Conservation (phyloP, 495 filamentous ascomycete species). For the Paragyromitra xinjiangensis region DNA sequence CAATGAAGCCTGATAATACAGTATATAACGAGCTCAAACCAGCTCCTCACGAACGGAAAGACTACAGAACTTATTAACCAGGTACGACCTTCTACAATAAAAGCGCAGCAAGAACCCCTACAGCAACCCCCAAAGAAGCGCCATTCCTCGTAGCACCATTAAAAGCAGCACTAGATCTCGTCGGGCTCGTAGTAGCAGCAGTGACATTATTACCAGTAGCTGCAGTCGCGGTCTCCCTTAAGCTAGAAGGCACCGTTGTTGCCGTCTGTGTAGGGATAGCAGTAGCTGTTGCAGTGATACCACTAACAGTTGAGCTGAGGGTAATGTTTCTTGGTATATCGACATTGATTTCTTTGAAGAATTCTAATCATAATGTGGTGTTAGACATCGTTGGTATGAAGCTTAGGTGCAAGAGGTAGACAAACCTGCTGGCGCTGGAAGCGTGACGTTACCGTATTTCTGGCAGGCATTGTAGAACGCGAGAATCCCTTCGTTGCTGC, state of each 20-base stretch:
- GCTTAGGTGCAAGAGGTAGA: background rate
- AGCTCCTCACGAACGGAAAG: background rate
- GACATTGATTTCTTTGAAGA: constrained; percentile 25
- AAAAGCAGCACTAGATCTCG: background rate
- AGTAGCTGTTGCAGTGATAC: background rate
- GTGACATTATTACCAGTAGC: constrained; percentile 1
- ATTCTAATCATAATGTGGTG: constrained; percentile 5
- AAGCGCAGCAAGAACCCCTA: constrained; percentile 15
- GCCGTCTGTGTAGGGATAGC: constrained; percentile 14
- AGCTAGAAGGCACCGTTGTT: constrained; percentile 1
- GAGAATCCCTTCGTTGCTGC: constrained; percentile 7
- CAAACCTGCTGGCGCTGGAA: constrained; percentile 8
- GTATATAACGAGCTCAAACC: background rate
- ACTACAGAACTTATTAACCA: background rate
- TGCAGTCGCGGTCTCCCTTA: constrained; percentile 10
- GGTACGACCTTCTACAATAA: constrained; percentile 3
- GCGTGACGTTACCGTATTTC: background rate
- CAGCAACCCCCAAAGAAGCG: constrained; percentile 12
- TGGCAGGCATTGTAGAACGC: background rate
- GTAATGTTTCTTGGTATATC: background rate
- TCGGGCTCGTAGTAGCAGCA: background rate
- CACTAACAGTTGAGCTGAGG: background rate
- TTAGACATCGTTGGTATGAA: background rate
- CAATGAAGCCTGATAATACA: background rate
- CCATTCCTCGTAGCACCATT: constrained; percentile 3